phyloP scores from a whole-genome alignment of 768 basidiomycete species.

The Psilocybe subaeruginosa region DNA sequence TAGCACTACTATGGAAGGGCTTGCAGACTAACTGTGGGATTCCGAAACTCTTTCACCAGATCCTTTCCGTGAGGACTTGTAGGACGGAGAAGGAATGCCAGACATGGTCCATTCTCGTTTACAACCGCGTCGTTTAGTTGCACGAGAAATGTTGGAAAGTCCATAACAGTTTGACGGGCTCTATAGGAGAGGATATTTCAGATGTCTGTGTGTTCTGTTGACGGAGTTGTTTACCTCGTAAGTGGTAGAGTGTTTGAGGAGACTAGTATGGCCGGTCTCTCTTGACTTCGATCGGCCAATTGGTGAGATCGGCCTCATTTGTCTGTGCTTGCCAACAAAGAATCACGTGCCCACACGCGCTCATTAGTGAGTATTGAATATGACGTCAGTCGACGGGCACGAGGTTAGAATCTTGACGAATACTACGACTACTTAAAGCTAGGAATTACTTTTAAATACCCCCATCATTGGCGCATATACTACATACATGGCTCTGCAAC shows the following conservation, averaged over 20 bases:
- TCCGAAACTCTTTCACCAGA: constrained; percentile 71
- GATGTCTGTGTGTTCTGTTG: neutral
- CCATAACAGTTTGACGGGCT: constrained; percentile 29
- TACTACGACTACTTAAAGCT: neutral
- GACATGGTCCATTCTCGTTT: constrained; percentile 65
- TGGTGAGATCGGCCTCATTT: neutral
- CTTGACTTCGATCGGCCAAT: neutral
- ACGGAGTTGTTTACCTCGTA: neutral
- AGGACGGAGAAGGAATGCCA: constrained; percentile 77
- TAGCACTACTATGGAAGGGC: constrained; percentile 1
- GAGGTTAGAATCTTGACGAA: neutral
- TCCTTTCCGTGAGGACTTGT: constrained; percentile 80
- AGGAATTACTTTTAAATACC: neutral
- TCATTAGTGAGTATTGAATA: constrained; percentile 3
- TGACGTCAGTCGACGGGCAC: neutral
- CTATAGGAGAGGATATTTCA: neutral
- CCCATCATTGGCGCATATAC: neutral
- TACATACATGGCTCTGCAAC: constrained; percentile 75
- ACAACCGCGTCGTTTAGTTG: constrained; percentile 65
- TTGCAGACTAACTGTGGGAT: constrained; percentile 43
- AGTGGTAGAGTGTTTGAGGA: neutral
- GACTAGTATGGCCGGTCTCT: neutral
- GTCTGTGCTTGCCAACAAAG: neutral
- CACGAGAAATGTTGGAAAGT: constrained; percentile 61
- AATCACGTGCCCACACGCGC: neutral